Evolutionary conservation across 2,329 filamentous ascomycete genomes (phyloP).

Genomic region (Sporothrix protearum): DNA sequence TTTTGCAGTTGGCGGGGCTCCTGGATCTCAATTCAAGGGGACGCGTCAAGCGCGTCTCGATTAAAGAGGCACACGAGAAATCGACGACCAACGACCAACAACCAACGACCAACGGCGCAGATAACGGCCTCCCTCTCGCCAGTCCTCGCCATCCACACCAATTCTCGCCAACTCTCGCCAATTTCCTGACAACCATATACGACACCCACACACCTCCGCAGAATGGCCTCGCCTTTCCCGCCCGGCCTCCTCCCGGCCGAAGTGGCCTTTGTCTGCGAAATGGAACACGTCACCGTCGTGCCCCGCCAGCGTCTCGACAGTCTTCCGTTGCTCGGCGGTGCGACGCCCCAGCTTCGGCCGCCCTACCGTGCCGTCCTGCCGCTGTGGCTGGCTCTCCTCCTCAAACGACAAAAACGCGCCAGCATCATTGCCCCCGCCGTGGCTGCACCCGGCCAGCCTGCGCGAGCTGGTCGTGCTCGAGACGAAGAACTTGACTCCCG

Average conservation of each 20-base stretch:
- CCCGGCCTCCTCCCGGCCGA: slow-evolving; percentile 72
- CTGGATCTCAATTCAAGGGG: background rate
- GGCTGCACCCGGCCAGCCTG: slow-evolving; percentile 76
- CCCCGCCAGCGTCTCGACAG: slow-evolving; percentile 86
- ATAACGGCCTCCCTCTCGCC: background rate
- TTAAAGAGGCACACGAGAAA: background rate
- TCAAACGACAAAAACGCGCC: slow-evolving; percentile 89
- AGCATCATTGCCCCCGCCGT: slow-evolving; percentile 86
- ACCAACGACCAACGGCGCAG: too few relatives aligned
- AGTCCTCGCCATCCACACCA: background rate
- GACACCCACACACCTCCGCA: background rate
- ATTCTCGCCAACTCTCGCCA: background rate
- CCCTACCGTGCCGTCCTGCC: slow-evolving; percentile 77
- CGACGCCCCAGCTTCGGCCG: slow-evolving; percentile 71
- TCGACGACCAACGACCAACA: background rate
- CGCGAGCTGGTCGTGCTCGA: slow-evolving; percentile 76
- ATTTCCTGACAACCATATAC: too few relatives aligned
- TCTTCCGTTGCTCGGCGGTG: slow-evolving; percentile 77
- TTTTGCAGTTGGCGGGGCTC: background rate
- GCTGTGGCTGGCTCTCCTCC: slow-evolving; percentile 89
- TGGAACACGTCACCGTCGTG: slow-evolving; percentile 91
- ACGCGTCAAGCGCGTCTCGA: slow-evolving; percentile 12
- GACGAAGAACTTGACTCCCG: slow-evolving; percentile 49
- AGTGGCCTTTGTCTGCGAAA: slow-evolving; percentile 92
- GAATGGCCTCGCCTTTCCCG: slow-evolving; percentile 52